Percentiles rank a stretch among this genome's conserved stretches.
These are phyloP conservation scores for Fraxinus velutina DNA, from an alignment of 305 asterid species.

Conservation along the genomic window DNA sequence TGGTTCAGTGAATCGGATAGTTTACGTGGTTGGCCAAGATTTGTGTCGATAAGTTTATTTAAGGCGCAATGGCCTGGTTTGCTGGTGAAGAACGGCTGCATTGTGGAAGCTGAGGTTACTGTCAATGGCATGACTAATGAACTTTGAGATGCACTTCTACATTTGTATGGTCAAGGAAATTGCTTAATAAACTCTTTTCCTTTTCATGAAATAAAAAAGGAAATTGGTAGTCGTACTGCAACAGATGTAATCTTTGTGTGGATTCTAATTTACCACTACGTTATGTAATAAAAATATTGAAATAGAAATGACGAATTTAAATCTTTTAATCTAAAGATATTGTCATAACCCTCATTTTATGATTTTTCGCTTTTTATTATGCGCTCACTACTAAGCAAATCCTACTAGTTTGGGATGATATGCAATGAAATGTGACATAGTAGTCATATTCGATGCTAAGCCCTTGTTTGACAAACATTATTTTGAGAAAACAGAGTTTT, in stretches of 20 bases:
- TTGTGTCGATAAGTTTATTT: slow-evolving; percentile 34
- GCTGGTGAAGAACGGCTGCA: slow-evolving; percentile 39
- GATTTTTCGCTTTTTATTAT: neutral
- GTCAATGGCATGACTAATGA: slow-evolving; percentile 44
- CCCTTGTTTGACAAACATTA: neutral
- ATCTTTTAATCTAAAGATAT: neutral
- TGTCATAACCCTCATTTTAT: neutral
- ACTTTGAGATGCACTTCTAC: slow-evolving; percentile 19
- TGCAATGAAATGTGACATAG: neutral
- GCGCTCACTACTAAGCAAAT: neutral
- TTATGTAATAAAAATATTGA: neutral
- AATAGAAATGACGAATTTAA: neutral
- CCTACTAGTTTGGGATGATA: neutral
- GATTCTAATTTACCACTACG: neutral
- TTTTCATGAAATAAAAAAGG: neutral
- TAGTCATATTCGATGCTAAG: neutral
- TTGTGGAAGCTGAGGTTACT: slow-evolving; percentile 56
- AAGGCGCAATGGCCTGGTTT: slow-evolving; percentile 24
- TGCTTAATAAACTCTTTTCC: neutral
- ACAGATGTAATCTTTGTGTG: neutral
- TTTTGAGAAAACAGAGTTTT: neutral
- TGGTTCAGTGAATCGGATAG: slow-evolving; percentile 52
- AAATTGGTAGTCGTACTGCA: neutral
- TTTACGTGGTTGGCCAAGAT: slow-evolving; percentile 57
- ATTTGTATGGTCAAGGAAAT: neutral